These are phyloP conservation scores for Puccinia sorghi DNA, from an alignment of 1,284 basidiomycete species.

Conservation along the genomic window DNA sequence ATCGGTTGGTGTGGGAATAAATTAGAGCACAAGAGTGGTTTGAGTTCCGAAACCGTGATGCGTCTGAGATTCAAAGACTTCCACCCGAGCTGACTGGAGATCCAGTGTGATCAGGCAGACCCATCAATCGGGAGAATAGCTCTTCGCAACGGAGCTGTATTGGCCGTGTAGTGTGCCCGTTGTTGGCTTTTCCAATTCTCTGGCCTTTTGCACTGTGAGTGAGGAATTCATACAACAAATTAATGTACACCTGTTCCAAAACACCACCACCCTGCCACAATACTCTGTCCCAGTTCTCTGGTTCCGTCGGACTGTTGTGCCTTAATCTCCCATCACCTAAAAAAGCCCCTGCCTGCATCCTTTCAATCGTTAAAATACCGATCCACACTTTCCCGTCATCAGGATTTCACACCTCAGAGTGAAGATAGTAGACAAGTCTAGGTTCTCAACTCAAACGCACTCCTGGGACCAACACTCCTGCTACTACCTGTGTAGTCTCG, in stretches of 20 bases:
- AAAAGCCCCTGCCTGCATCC: neutral
- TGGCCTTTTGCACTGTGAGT: neutral
- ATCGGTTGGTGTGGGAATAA: conserved; percentile 8
- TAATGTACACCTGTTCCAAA: neutral
- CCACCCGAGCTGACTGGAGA: conserved; percentile 4
- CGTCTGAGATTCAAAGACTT: neutral
- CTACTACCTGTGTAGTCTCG: neutral
- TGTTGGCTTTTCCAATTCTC: neutral
- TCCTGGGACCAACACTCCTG: neutral
- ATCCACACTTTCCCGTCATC: neutral
- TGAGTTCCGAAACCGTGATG: conserved; percentile 16
- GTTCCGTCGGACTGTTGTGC: too few relatives aligned
- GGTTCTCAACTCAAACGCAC: neutral
- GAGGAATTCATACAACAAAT: neutral
- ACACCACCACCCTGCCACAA: neutral
- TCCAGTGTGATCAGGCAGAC: neutral
- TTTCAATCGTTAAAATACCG: neutral
- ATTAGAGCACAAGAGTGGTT: neutral
- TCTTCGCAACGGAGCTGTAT: conserved; percentile 3
- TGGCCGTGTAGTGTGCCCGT: neutral
- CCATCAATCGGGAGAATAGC: conserved; percentile 14
- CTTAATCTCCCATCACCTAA: too few relatives aligned
- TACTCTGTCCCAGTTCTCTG: neutral
- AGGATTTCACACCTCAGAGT: neutral
- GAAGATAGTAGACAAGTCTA: neutral